These are phyloP conservation scores for Boechera stricta DNA, from an alignment of 345 rosid genomes.

Conservation along the genomic window DNA sequence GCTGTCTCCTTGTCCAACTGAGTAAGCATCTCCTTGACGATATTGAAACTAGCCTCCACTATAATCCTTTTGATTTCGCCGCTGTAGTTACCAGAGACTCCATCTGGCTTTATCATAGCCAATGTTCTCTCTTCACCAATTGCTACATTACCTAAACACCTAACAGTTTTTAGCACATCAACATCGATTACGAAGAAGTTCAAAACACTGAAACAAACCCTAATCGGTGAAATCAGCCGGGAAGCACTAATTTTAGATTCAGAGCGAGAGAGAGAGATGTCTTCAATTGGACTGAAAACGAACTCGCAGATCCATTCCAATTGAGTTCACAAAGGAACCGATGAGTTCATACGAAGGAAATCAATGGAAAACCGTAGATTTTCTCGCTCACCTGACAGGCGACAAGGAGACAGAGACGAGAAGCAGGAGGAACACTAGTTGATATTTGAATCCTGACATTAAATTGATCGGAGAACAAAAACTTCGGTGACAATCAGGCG, in stretches of 20 bases:
- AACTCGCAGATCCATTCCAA: constrained; percentile 10
- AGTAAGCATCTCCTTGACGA: constrained; percentile 55
- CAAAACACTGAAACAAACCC: neutral
- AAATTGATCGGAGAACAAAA: constrained; percentile 28
- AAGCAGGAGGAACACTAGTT: constrained; percentile 17
- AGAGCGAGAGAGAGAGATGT: neutral
- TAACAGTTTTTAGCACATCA: constrained; percentile 31
- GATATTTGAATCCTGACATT: constrained; percentile 22
- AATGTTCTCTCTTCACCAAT: constrained; percentile 60
- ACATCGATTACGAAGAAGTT: neutral
- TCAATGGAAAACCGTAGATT: neutral
- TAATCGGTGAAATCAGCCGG: neutral
- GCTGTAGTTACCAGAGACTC: constrained; percentile 66
- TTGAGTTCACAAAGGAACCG: neutral
- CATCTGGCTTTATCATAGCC: constrained; percentile 88
- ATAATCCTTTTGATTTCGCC: constrained; percentile 57
- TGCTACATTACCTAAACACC: constrained; percentile 52
- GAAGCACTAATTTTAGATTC: neutral
- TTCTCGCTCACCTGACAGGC: constrained; percentile 36
- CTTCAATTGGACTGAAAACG: constrained; percentile 14
- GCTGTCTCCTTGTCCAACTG: constrained; percentile 64
- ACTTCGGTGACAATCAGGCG: neutral
- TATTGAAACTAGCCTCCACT: constrained; percentile 60
- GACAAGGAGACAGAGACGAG: constrained; percentile 24
- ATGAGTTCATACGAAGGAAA: neutral